Percentiles rank a stretch among this genome's conserved stretches.
These are phyloP conservation scores for Neurospora sp. DNA, from an alignment of 2,329 filamentous ascomycete species.

Conservation along the genomic window DNA sequence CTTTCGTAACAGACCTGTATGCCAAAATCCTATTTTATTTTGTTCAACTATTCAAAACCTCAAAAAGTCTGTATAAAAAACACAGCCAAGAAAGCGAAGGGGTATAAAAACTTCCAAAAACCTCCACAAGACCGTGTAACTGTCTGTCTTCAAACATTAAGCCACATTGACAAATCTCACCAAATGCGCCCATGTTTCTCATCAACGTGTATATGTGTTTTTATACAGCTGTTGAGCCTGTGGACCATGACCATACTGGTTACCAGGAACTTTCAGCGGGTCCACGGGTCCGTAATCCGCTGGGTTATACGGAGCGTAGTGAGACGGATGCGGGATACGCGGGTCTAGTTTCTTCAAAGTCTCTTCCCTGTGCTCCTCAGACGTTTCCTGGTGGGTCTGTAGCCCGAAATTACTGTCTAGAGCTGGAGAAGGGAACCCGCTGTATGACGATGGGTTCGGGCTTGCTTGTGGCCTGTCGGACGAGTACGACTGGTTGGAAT, in stretches of 20 bases:
- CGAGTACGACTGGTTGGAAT: slow-evolving; percentile 20
- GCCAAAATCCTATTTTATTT: neutral
- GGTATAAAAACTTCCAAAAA: neutral
- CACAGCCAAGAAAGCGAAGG: neutral
- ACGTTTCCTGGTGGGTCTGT: slow-evolving; percentile 36
- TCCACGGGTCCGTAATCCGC: slow-evolving; percentile 25
- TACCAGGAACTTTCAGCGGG: neutral
- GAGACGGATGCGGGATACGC: slow-evolving; percentile 12
- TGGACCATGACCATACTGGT: neutral
- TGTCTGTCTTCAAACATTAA: slow-evolving; percentile 5
- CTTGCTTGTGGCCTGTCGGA: slow-evolving; percentile 14
- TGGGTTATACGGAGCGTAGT: slow-evolving; percentile 27
- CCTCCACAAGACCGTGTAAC: neutral
- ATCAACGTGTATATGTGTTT: neutral
- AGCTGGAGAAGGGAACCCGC: slow-evolving; percentile 30
- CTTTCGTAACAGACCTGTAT: neutral
- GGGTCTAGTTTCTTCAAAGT: slow-evolving; percentile 18
- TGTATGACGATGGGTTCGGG: slow-evolving; percentile 18
- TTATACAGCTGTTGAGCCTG: neutral
- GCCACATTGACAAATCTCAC: neutral
- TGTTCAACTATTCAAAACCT: neutral
- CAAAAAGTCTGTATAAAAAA: neutral
- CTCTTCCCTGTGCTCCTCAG: slow-evolving; percentile 32
- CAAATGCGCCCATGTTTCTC: neutral
- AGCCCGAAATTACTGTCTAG: slow-evolving; percentile 16